Evolutionary conservation across 2,329 filamentous ascomycete genomes (phyloP), one percentile per base, ranked within the genome.

Genomic region (Xylaria sp.): DNA sequence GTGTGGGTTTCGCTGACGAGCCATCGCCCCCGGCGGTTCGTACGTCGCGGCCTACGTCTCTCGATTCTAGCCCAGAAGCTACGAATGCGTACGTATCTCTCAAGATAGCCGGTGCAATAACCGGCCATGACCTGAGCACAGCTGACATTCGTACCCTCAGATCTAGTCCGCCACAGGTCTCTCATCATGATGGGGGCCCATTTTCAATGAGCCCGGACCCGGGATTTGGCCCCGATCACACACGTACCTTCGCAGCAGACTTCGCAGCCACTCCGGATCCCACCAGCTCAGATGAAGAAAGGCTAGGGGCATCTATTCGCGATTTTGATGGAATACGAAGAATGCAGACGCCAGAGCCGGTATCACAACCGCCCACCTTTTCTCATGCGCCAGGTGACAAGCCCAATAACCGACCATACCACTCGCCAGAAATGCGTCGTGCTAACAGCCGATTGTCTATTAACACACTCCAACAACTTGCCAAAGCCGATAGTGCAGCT

Each of bases 371-470:
- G 1, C 94, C 94, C 3, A 87, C 87, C 10, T 94, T 97, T 74
- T 85, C 87, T 48, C 92, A 97, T 75, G 83, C 84, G 37, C 86
- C 93, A 11, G 87, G 90, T 62, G 85, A 89, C 53, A 84, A 86
- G 49, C 93, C 93, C 4, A 80, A 82, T 1, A 87, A 85, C 61
- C 86, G 86, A 64, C 91, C 91, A 0, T 87, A 90, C 68, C 87
- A 91, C 60, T 89, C 92, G 29, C 86, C 90, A 13, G 91, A 95
- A 72, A 81, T 94, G 70, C 89, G 91, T 64, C 88, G 88, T 66
- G 92, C 91, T 53, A 95, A 92, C 68, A 93, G 90, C 68, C 89
- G 92, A 21, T 88, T 98, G 74, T 97, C 95, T 25, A 85, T 83
- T 68, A 88, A 87, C 1, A 98, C 94, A 0, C 81, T 97, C 46